Conservation (phyloP, 2,329 filamentous ascomycete genomes). For the Colletotrichum sp. region DNA sequence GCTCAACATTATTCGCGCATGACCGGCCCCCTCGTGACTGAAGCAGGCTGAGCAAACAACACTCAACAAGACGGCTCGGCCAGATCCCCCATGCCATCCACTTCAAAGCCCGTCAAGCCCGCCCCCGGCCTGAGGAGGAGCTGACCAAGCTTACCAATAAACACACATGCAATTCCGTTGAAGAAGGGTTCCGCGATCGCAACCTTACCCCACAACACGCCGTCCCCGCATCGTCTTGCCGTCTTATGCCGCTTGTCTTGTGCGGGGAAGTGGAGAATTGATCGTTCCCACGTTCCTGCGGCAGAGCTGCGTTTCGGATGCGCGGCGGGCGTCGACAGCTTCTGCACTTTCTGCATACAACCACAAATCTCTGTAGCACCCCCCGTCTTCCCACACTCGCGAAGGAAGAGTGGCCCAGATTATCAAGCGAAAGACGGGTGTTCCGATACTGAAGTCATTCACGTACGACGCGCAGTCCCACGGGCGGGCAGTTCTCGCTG, state of each 20-base stretch:
- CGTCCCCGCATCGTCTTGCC: constrained; percentile 12
- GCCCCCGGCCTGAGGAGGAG: not conserved
- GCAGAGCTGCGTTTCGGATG: constrained; percentile 10
- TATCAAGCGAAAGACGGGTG: not conserved
- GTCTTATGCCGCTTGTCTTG: not conserved
- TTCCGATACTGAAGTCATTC: not conserved
- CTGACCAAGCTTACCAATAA: not conserved
- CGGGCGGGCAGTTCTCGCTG: not conserved
- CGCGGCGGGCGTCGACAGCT: not conserved
- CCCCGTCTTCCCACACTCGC: not conserved
- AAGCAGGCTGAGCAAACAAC: not conserved
- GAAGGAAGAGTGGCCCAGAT: not conserved
- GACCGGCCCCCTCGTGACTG: not conserved
- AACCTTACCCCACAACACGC: not conserved
- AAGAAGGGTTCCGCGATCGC: not conserved
- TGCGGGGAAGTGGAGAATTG: constrained; percentile 12
- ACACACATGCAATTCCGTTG: not conserved
- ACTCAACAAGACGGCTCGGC: not conserved
- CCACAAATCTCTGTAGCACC: not conserved
- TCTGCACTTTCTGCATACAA: not conserved
- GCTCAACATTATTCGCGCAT: not conserved
- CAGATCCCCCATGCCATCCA: not conserved
- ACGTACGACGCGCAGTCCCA: not conserved
- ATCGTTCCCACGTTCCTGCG: constrained; percentile 8
- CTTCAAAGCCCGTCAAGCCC: not conserved